Base-by-base conservation (phyloP, 2,329 filamentous ascomycete genomes). In the Xylaria sp. region DNA sequence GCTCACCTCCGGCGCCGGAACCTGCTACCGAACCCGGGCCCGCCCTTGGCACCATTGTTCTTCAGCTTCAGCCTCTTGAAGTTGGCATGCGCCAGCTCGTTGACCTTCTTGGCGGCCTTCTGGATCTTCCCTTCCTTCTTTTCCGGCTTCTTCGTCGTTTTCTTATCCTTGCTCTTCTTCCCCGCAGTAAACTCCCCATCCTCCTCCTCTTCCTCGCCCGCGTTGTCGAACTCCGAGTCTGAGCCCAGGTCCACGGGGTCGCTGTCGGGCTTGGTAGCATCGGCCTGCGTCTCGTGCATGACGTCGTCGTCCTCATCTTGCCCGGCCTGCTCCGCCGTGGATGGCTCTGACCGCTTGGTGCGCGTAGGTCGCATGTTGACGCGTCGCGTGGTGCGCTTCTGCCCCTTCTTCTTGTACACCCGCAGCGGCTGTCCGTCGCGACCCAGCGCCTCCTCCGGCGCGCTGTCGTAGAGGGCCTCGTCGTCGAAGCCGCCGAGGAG, bases 341-440 rank as follows among this genome's bases (percentile, higher is more conserved):
- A 57, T 24, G 67, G 62, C 16, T 69, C 59, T 19, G 80, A 78
- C 37, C 84, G 78, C 64, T 79, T 81, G 6, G 69, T 67, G 50
- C 75, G 69, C 0, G 72, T 79, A 1, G 83, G 84, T 57, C 74
- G 78, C 75, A 88, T 90, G 55, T 86, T 91, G 50, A 83, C 79
- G 44, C 80, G 77, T 57, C 86, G 79, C 2, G 90, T 93, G 50
- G 89, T 91, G 56, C 90, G 80, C 76, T 94, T 94, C 69, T 90
- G 82, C 0, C 89, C 90, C 76, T 90, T 90, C 81, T 94, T 94
- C 78, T 92, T 93, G 77, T 82, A 93, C 1, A 83, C 72, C 49
- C 79, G 83, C 37, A 85, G 69, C 2, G 85, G 85, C 57, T 82
- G 77, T 1, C 85, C 85, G 63, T 84, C 74, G n/a, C 76, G 76